Evolutionary conservation across 257 asterid genomes (phyloP), one percentile per base, ranked within the genome.

Genomic region (Fraxinus quadrangulata): DNA sequence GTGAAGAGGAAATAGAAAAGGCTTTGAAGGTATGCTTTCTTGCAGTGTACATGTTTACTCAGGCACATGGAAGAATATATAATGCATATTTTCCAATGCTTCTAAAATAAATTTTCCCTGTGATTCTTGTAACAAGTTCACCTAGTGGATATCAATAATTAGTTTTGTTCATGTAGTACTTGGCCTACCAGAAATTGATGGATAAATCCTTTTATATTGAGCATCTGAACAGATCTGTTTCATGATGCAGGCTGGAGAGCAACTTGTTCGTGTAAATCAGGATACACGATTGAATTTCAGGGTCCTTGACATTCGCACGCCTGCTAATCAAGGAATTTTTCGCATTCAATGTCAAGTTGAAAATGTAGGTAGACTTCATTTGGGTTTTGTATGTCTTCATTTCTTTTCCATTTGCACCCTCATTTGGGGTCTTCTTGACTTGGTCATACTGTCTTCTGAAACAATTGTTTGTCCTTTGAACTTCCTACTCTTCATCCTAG

Each of bases 281-380:
- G 99, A 95, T 78, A 91, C 96, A 54, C 97, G 98, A 68, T 80
- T 95, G 87, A 92, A 95, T 76, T 80, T 70, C 85, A 87, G 99
- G 80, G 89, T 90, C 59, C 87, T 95, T 77, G 99, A 95, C 78
- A 23, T 91, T 16, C 97, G 98, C 36, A 95, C 98, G 13, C 97
- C 92, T 71, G 96, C 99, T 21, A 93, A 93, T 84, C 97, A 91
- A 85, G 96, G 88, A 77, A 95, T 93, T 76, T 95, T 95, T 72
- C 89, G 92, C 24, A 73, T 93, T 74, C 93, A 89, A 67, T 87
- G 85, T 75, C 90, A 95, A 85, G 90, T 95, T 85, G 97, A 82
- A 84, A 88, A 83, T 79, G 99, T 93, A 83, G 56, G 89, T 78
- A 40, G 39, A 11, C 34, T 68, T 5, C 33, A 24, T 13, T 40